Conservation (phyloP, 352 stramenopile species). For the Phytophthora syringae region DNA sequence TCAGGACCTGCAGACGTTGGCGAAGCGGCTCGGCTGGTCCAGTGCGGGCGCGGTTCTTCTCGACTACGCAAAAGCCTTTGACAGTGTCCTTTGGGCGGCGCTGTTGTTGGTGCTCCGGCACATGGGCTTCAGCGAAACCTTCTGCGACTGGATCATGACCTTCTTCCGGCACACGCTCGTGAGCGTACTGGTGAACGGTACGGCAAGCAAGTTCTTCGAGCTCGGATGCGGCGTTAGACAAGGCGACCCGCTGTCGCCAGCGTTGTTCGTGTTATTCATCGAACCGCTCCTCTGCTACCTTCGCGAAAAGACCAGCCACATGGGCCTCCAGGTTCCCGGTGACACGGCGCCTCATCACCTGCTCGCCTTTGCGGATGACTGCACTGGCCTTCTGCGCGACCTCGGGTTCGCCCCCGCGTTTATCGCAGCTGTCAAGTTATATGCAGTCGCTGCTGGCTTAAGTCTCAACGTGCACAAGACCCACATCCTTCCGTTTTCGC, state of each 20-base stretch:
- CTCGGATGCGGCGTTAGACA: slow-evolving; percentile 23
- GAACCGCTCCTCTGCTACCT: slow-evolving; percentile 26
- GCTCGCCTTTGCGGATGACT: slow-evolving; percentile 26
- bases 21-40: neutral
- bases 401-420: slow-evolving; percentile 5
- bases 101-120: slow-evolving; percentile 15
- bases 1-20: slow-evolving; percentile 20
- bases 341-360: neutral
- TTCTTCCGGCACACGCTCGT: slow-evolving; percentile 19
- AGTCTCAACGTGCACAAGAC: slow-evolving; percentile 21
- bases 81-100: slow-evolving; percentile 22
- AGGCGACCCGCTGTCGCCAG: slow-evolving; percentile 29
- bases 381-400: slow-evolving; percentile 11
- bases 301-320: neutral
- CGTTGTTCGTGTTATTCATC: slow-evolving; percentile 27
- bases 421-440: neutral
- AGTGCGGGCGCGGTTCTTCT: slow-evolving; percentile 13
- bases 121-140: slow-evolving; percentile 8
- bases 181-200: slow-evolving; percentile 19
- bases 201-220: slow-evolving; percentile 14
- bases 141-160: slow-evolving; percentile 10
- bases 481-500: slow-evolving; percentile 7
- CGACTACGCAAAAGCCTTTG: slow-evolving; percentile 27
- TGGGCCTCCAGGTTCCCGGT: neutral
- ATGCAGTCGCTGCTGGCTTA: slow-evolving; percentile 2